phyloP scores from a whole-genome alignment of 1,139 yeast genomes.

The Sugiyamaella neomexicana region DNA sequence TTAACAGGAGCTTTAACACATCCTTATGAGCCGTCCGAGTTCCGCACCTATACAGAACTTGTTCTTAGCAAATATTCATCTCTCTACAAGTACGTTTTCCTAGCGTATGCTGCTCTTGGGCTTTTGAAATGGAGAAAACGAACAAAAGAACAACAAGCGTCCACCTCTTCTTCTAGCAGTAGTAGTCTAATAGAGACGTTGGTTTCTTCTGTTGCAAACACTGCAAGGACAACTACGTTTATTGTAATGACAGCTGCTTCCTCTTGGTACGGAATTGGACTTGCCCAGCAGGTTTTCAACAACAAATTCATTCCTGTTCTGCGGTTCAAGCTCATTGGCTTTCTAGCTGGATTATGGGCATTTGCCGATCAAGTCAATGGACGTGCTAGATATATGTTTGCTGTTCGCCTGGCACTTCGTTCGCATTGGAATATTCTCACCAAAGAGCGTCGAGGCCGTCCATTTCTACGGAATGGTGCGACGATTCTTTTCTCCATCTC shows the following conservation, averaged over 20 bases:
- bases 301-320: conserved; percentile 36
- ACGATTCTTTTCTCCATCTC: conserved; percentile 38
- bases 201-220: conserved; percentile 30
- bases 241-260: conserved; percentile 42
- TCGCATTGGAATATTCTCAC: conserved; percentile 42
- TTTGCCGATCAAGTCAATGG: conserved; percentile 41
- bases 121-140: conserved; percentile 9
- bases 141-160: background rate
- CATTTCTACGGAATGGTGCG: conserved; percentile 37
- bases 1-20: conserved; percentile 43
- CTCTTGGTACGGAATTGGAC: conserved; percentile 46
- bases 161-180: background rate
- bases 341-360: conserved; percentile 46
- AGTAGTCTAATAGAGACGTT: conserved; percentile 16
- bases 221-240: conserved; percentile 39
- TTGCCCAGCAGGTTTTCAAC: conserved; percentile 39
- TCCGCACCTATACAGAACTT: conserved; percentile 34
- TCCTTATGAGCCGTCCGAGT: conserved; percentile 39
- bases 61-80: conserved; percentile 33
- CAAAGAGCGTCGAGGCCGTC: conserved; percentile 31
- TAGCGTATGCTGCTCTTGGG: conserved; percentile 32
- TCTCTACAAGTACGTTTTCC: conserved; percentile 37
- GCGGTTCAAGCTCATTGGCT: conserved; percentile 43
- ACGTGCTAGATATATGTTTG: conserved; percentile 41
- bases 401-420: conserved; percentile 41